These are phyloP conservation scores for Xylaria sp. DNA, from an alignment of 2,329 filamentous ascomycete genomes.

Conservation along the genomic window DNA sequence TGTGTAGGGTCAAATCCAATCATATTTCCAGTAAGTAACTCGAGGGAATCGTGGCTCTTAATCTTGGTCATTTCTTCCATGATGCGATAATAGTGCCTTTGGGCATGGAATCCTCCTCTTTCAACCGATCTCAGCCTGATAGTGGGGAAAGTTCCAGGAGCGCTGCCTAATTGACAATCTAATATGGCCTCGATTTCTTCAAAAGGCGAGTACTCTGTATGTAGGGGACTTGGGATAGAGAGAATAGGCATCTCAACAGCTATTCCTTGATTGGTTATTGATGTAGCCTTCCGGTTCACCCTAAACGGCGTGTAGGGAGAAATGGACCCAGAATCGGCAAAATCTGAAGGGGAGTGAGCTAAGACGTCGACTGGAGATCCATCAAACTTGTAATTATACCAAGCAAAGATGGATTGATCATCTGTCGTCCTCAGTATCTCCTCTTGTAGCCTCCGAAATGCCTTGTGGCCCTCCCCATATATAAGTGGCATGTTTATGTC, in stretches of 20 bases:
- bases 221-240: neutral
- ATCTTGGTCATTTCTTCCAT: slow-evolving; percentile 13
- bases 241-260: slow-evolving; percentile 15
- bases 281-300: slow-evolving; percentile 11
- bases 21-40: slow-evolving; percentile 9
- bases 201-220: slow-evolving; percentile 15
- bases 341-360: slow-evolving; percentile 13
- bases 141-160: slow-evolving; percentile 19
- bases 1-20: slow-evolving; percentile 23
- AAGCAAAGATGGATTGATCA: slow-evolving; percentile 25
- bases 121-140: slow-evolving; percentile 19
- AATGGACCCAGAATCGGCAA: slow-evolving; percentile 8
- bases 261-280: slow-evolving; percentile 27
- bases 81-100: slow-evolving; percentile 16
- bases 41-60: neutral
- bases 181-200: slow-evolving; percentile 21
- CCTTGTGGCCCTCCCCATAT: slow-evolving; percentile 16
- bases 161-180: slow-evolving; percentile 19
- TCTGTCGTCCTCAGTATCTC: slow-evolving; percentile 18
- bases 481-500: slow-evolving; percentile 13
- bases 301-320: slow-evolving; percentile 12
- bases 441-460: slow-evolving; percentile 25
- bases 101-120: neutral
- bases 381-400: slow-evolving; percentile 9
- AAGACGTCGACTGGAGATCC: slow-evolving; percentile 13